phyloP scores from a whole-genome alignment of 139 green algal genomes.

The Chlorella sp. region DNA sequence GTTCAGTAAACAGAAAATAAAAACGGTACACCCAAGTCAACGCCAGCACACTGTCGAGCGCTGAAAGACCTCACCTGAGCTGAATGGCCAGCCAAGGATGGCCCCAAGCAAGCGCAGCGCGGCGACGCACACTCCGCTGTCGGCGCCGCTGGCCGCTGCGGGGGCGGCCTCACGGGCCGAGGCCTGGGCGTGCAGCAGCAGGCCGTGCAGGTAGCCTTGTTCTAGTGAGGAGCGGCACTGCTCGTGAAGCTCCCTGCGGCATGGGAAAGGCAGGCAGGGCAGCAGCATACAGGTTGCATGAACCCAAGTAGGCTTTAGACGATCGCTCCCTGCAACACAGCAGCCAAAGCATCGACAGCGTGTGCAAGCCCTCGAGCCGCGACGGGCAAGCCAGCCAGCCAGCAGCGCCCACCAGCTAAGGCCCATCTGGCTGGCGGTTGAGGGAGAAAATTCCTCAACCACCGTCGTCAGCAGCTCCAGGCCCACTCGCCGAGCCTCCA shows the following conservation, averaged over 20 bases:
- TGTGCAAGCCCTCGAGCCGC: too few species aligned
- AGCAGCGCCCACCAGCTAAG: constrained; percentile 62
- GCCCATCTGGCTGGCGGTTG: constrained; percentile 74
- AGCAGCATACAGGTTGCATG: background rate
- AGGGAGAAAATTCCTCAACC: constrained; percentile 83
- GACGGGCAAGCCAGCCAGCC: too few species aligned
- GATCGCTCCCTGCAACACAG: too few species aligned
- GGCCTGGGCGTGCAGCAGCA: constrained; percentile 71
- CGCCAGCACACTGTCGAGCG: too few species aligned
- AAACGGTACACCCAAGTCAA: too few species aligned
- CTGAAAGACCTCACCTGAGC: background rate
- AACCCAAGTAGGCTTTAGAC: background rate
- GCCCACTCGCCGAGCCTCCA: constrained; percentile 9
- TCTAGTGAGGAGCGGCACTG: constrained; percentile 72
- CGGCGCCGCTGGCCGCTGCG: constrained; percentile 42
- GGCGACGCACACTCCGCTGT: constrained; percentile 65
- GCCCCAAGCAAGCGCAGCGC: constrained; percentile 73
- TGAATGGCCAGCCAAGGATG: constrained; percentile 85
- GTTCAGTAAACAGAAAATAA: too few species aligned
- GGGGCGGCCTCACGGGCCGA: constrained; percentile 41
- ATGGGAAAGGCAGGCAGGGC: background rate
- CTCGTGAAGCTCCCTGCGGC: constrained; percentile 76
- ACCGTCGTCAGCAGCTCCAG: constrained; percentile 66
- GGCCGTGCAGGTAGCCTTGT: constrained; percentile 66
- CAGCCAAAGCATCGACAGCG: too few species aligned